Percentiles rank a stretch among this genome's conserved stretches.
Conservation (phyloP, 2,329 filamentous ascomycete species). For the Tothia fuscella region DNA sequence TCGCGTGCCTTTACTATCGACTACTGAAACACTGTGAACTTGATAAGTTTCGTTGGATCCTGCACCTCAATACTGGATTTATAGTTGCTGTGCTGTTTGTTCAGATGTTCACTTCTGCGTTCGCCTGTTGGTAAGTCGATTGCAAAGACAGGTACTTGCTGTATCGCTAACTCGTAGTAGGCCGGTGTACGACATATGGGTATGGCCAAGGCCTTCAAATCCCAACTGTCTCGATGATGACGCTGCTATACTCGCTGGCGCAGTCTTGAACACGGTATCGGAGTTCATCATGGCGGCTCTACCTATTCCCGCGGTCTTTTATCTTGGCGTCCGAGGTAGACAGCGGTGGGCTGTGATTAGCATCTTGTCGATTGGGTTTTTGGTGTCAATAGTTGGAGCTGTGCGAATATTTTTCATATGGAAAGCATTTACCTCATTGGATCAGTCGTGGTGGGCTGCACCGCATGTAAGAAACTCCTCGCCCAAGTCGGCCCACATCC, state of each 20-base stretch:
- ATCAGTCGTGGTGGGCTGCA: slow-evolving; percentile 34
- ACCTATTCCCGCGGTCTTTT: slow-evolving; percentile 32
- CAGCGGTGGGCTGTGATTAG: slow-evolving; percentile 30
- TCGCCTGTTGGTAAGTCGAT: not conserved
- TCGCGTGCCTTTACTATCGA: slow-evolving; percentile 35
- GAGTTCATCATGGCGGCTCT: slow-evolving; percentile 31
- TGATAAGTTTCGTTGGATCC: slow-evolving; percentile 26
- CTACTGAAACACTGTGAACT: slow-evolving; percentile 29
- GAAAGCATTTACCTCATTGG: slow-evolving; percentile 28
- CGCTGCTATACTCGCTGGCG: not conserved
- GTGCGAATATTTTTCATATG: slow-evolving; percentile 35
- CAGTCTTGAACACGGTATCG: slow-evolving; percentile 27
- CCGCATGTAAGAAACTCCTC: no score
- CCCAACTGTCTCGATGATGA: slow-evolving; percentile 5
- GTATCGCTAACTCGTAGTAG: not conserved
- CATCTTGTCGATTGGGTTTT: slow-evolving; percentile 29
- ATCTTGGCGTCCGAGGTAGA: slow-evolving; percentile 29
- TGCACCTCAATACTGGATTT: slow-evolving; percentile 28
- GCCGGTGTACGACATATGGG: not conserved
- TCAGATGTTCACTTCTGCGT: slow-evolving; percentile 17
- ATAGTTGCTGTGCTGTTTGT: slow-evolving; percentile 26
- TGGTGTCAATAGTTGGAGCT: slow-evolving; percentile 30
- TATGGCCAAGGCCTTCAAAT: slow-evolving; percentile 2
- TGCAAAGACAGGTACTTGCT: not conserved
- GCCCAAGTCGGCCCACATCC: no score